Conservation (phyloP, 768 basidiomycete species). For the Dioszegia hungarica region DNA sequence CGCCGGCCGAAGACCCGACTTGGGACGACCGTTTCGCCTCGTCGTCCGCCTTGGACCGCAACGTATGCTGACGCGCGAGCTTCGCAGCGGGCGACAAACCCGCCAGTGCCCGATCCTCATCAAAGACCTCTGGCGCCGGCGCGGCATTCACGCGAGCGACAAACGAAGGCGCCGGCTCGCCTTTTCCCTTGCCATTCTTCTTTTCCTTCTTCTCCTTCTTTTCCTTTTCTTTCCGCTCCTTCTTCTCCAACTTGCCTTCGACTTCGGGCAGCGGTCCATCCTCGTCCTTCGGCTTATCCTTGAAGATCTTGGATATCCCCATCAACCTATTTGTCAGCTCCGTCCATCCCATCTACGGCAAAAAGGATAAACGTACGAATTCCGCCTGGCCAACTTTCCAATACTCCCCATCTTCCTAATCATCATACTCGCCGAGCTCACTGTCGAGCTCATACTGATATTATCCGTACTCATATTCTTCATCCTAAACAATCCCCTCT, state of each 20-base stretch:
- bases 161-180: slow-evolving; percentile 58
- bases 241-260: slow-evolving; percentile 39
- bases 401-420: slow-evolving; percentile 88
- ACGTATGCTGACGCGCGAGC: slow-evolving; percentile 82
- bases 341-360: background rate
- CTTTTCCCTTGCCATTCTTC: slow-evolving; percentile 53
- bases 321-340: slow-evolving; percentile 58
- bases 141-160: slow-evolving; percentile 71
- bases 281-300: slow-evolving; percentile 64
- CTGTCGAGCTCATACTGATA: slow-evolving; percentile 89
- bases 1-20: too few species aligned
- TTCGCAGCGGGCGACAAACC: slow-evolving; percentile 86
- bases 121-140: slow-evolving; percentile 58
- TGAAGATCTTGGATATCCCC: slow-evolving; percentile 89
- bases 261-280: slow-evolving; percentile 55
- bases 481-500: slow-evolving; percentile 73
- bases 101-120: slow-evolving; percentile 56
- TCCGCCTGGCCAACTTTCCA: slow-evolving; percentile 80
- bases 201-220: slow-evolving; percentile 54
- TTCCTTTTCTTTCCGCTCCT: slow-evolving; percentile 53
- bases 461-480: slow-evolving; percentile 88
- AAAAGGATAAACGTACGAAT: slow-evolving; percentile 49
- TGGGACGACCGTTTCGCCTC: slow-evolving; percentile 56
- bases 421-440: slow-evolving; percentile 91
- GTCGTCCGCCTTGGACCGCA: slow-evolving; percentile 65